Evolutionary conservation across 345 rosid genomes (phyloP).

Genomic region (Leavenworthia alabamica): DNA sequence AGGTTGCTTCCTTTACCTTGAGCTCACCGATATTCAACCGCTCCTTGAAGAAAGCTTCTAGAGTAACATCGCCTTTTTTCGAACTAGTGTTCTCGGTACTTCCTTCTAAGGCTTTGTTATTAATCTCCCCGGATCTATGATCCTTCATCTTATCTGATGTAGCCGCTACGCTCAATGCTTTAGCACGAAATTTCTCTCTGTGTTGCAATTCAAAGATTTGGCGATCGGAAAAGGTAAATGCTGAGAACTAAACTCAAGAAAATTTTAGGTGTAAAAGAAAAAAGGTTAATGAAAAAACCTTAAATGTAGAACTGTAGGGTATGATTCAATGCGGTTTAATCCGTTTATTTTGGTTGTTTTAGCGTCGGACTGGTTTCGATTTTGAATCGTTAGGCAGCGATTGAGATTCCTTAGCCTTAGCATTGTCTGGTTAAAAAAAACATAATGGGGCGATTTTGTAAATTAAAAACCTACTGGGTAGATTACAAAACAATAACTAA

Average conservation of each 20-base stretch:
- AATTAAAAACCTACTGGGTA: neutral
- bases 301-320: constrained; percentile 40
- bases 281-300: constrained; percentile 4
- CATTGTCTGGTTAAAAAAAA: constrained; percentile 39
- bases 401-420: constrained; percentile 52
- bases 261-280: neutral
- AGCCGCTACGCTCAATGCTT: neutral
- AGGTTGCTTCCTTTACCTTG: constrained; percentile 12
- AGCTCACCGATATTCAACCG: neutral
- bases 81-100: neutral
- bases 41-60: constrained; percentile 3
- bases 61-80: neutral
- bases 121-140: neutral
- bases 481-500: neutral
- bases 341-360: constrained; percentile 9
- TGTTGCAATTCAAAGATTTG: neutral
- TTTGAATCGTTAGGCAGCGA: constrained; percentile 43
- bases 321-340: constrained; percentile 20
- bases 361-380: constrained; percentile 30
- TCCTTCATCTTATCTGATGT: neutral
- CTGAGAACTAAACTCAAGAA: neutral
- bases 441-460: neutral
- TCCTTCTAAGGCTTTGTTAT: neutral
- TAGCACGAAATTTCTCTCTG: constrained; percentile 16
- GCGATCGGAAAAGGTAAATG: neutral